Percentiles rank a stretch among this genome's conserved stretches.
Evolutionary conservation across 2,329 filamentous ascomycete genomes (phyloP).

Genomic region (Dothistroma septosporum): DNA sequence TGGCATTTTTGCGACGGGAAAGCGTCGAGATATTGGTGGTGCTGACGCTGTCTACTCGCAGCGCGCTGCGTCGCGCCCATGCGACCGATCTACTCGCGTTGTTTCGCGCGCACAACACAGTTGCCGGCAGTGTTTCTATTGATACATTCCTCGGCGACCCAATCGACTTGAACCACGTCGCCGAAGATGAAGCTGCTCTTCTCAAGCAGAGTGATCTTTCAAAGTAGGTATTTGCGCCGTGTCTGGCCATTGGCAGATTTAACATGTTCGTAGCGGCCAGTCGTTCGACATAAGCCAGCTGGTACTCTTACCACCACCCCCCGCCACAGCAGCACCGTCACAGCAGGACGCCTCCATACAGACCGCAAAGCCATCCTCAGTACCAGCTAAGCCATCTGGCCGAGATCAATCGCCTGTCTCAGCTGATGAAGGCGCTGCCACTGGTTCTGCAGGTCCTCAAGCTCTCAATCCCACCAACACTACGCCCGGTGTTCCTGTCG

Average conservation of each 20-base stretch:
- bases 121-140: slow-evolving; percentile 6
- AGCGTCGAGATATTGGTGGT: slow-evolving; percentile 4
- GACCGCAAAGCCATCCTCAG: slow-evolving; percentile 24
- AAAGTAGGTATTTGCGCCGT: slow-evolving; percentile 3
- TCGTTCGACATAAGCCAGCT: slow-evolving; percentile 53
- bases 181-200: slow-evolving; percentile 10
- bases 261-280: slow-evolving; percentile 45
- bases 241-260: slow-evolving; percentile 3
- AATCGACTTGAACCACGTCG: slow-evolving; percentile 1
- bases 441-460: slow-evolving; percentile 14
- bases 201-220: slow-evolving; percentile 11
- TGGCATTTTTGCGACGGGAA: slow-evolving; percentile 7
- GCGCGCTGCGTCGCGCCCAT: background rate
- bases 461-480: slow-evolving; percentile 9
- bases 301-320: slow-evolving; percentile 15
- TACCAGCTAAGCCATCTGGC: slow-evolving; percentile 10
- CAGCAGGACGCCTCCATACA: slow-evolving; percentile 29
- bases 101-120: slow-evolving; percentile 3
- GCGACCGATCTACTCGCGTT: slow-evolving; percentile 2
- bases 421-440: slow-evolving; percentile 17
- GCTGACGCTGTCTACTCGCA: background rate
- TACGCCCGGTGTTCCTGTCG: slow-evolving; percentile 9
- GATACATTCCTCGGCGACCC: slow-evolving; percentile 7
- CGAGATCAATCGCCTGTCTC: slow-evolving; percentile 7
- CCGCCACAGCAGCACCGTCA: slow-evolving; percentile 40